Conservation (phyloP, 768 basidiomycete species). For the Harrya chromipes region DNA sequence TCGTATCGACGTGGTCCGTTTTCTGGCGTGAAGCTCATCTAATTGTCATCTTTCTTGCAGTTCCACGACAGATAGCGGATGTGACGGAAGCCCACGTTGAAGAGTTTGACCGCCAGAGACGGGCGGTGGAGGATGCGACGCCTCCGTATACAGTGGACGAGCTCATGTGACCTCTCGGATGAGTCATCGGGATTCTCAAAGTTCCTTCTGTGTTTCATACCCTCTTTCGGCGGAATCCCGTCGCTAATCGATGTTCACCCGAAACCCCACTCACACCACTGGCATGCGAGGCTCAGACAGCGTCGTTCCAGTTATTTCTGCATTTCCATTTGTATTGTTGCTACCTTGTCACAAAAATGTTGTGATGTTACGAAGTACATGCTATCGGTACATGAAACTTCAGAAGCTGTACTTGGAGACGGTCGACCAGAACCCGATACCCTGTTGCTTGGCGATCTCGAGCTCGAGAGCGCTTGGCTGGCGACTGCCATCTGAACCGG, state of each 20-base stretch:
- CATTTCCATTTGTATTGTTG: too few species aligned
- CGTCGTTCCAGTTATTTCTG: too few species aligned
- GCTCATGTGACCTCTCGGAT: conserved; percentile 6
- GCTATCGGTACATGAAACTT: neutral
- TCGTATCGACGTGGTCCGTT: neutral
- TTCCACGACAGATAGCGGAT: conserved; percentile 9
- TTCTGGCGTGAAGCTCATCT: neutral
- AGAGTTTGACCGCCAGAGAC: conserved; percentile 7
- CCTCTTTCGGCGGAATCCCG: too few species aligned
- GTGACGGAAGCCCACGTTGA: conserved; percentile 13
- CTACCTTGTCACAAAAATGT: too few species aligned
- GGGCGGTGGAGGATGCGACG: neutral
- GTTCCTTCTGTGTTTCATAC: too few species aligned
- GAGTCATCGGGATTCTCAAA: too few species aligned
- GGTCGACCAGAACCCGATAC: conserved; percentile 47
- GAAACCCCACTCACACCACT: too few species aligned
- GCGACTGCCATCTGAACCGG: conserved; percentile 45
- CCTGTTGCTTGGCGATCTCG: conserved; percentile 51
- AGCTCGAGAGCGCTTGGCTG: conserved; percentile 50
- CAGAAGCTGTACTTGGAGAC: conserved; percentile 40
- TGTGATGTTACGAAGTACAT: too few species aligned
- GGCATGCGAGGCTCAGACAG: too few species aligned
- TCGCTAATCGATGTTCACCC: too few species aligned
- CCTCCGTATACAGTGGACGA: conserved; percentile 12
- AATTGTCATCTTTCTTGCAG: neutral